Evolutionary conservation across 345 rosid species (phyloP), one percentile per base, ranked within the genome.

Genomic region (Populus euphratica): DNA sequence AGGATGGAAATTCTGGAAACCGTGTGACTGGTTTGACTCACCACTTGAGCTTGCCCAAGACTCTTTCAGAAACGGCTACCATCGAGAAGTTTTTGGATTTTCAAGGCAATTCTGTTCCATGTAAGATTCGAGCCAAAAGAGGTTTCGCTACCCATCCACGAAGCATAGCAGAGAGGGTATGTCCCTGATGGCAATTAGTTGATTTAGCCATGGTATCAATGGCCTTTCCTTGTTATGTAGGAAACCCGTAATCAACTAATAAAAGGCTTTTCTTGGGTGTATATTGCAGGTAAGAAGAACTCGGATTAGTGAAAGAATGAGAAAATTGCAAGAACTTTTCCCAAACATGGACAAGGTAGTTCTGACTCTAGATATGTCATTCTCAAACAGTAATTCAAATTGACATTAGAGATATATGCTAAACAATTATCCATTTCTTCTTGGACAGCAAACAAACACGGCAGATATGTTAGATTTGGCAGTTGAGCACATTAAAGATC

Each of bases 91-190:
- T 79, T 68, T 74, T 89, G 83, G 90, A 87, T 54, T 88, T 89
- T 77, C 91, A 93, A 80, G 90, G 88, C 14, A 59, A 59, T 3
- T 86, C 93, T 27, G 92, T 91, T 25, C 98, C 98, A 4, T 90
- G 93, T 75, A 93, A 93, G 83, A 84, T 89, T 68, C 88, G 97
- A 13, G 98, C 99, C 43, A 95, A 93, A 79, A 83, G 98, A 61
- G 98, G 99, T 33, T 91, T 56, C 56, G 99, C 99, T 23, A 95
- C 98, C 77, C 99, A 95, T 78, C 99, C 99, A 0, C 92, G 98
- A 75, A 95, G 98, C 81, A 93, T 95, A 67, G 99, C 99, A 2
- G 98, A 93, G 87, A 87, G 98, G 91, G 99, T 90, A 79, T 76
- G 17, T 81, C 36, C 59, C 54, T 70, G 5, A n/a, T 41, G 17